Percentiles rank a stretch among this genome's conserved stretches.
Evolutionary conservation across 2,329 filamentous ascomycete genomes (phyloP).

Genomic region (Mollisiaceae sp.): DNA sequence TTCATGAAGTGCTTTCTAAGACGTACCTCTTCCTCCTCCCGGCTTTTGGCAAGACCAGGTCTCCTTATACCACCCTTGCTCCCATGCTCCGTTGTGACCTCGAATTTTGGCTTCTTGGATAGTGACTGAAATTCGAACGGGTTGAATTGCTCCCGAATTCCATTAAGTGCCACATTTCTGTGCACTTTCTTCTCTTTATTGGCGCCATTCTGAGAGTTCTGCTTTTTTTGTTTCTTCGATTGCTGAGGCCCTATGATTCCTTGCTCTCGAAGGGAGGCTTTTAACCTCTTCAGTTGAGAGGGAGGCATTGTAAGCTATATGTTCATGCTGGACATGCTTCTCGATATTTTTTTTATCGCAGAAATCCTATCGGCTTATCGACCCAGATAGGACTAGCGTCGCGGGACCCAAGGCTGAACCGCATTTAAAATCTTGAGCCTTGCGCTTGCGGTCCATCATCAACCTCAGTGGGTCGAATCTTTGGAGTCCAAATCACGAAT

Average conservation of each 20-base stretch:
- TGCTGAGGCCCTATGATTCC: conserved; percentile 90
- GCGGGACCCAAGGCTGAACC: conserved; percentile 12
- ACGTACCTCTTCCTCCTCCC: conserved; percentile 81
- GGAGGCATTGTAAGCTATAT: conserved; percentile 72
- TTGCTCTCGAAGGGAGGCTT: conserved; percentile 85
- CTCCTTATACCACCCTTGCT: conserved; percentile 69
- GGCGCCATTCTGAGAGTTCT: conserved; percentile 68
- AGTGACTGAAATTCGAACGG: conserved; percentile 93
- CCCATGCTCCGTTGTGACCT: conserved; percentile 64
- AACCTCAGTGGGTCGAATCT: not conserved
- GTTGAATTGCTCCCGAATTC: conserved; percentile 95
- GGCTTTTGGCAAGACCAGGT: conserved; percentile 82
- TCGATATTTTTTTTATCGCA: conserved; percentile 27
- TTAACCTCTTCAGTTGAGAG: conserved; percentile 95
- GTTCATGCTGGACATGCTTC: conserved; percentile 10
- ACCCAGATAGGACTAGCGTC: conserved; percentile 12
- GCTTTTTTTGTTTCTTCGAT: conserved; percentile 92
- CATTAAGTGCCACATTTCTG: conserved; percentile 76
- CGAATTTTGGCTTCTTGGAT: conserved; percentile 79
- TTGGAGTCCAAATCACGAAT: conserved; percentile 25
- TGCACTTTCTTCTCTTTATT: conserved; percentile 76
- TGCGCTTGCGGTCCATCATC: not conserved
- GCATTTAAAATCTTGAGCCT: not conserved
- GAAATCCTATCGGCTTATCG: conserved; percentile 32
- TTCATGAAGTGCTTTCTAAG: not conserved